Evolutionary conservation across 257 asterid genomes (phyloP).

Genomic region (Solanum paucissectum): DNA sequence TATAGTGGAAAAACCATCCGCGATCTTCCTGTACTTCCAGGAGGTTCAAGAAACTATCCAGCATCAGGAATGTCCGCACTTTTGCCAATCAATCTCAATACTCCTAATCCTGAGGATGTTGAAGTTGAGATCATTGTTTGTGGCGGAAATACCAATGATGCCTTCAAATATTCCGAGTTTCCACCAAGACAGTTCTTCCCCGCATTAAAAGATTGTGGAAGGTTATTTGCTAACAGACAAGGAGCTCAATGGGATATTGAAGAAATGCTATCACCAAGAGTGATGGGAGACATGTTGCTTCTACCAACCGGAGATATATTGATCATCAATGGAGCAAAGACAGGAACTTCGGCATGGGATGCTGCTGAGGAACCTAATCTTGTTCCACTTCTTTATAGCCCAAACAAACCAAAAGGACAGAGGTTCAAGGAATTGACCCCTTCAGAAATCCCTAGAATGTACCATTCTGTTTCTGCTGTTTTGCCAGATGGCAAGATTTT

Average conservation of each 20-base stretch:
- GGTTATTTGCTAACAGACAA: conserved; percentile 18
- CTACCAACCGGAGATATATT: conserved; percentile 72
- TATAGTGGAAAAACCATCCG: conserved; percentile 38
- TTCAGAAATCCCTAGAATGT: conserved; percentile 60
- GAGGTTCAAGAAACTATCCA: conserved; percentile 77
- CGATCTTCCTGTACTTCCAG: conserved; percentile 42
- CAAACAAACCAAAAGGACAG: conserved; percentile 22
- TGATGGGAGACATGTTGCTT: conserved; percentile 67
- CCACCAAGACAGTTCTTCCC: conserved; percentile 35
- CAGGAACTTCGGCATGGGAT: conserved; percentile 76
- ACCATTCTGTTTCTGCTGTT: conserved; percentile 58
- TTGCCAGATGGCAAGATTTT: conserved; percentile 56
- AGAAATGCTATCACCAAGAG: conserved; percentile 62
- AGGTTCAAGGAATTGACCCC: conserved; percentile 41
- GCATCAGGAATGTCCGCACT: conserved; percentile 71
- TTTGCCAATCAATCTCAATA: conserved; percentile 49
- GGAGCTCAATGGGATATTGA: conserved; percentile 55
- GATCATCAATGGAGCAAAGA: conserved; percentile 51
- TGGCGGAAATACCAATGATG: conserved; percentile 60
- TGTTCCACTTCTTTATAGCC: conserved; percentile 52
- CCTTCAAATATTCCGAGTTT: conserved; percentile 29
- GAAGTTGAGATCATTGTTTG: conserved; percentile 51
- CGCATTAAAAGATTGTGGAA: conserved; percentile 59
- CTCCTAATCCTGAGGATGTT: background rate
- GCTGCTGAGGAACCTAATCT: conserved; percentile 53